Percentiles rank a stretch among this genome's conserved stretches.
phyloP scores from a whole-genome alignment of 306 rosid genomes.

The Casuarina cunninghamiana region DNA sequence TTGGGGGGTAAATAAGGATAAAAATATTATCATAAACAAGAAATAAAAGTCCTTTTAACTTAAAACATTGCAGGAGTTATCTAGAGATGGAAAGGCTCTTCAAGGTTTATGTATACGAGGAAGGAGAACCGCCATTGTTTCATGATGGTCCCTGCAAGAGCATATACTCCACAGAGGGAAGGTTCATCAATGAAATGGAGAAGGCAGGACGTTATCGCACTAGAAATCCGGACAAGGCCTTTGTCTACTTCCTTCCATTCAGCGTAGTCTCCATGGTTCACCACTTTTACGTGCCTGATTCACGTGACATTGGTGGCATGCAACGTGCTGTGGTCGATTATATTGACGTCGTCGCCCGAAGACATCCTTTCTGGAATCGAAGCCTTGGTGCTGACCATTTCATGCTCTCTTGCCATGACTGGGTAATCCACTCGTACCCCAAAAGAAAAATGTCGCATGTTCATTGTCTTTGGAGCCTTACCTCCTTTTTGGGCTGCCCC shows the following conservation, averaged over 20 bases:
- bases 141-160: conserved; percentile 47
- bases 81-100: conserved; percentile 60
- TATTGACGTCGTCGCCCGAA: conserved; percentile 33
- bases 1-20: no score
- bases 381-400: conserved; percentile 56
- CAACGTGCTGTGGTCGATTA: conserved; percentile 39
- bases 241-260: conserved; percentile 50
- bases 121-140: conserved; percentile 58
- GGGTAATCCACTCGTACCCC: conserved; percentile 26
- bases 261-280: conserved; percentile 50
- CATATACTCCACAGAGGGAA: conserved; percentile 57
- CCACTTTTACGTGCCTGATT: conserved; percentile 26
- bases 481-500: no score
- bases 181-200: conserved; percentile 56
- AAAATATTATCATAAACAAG: no score
- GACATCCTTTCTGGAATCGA: conserved; percentile 57
- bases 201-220: conserved; percentile 43
- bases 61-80: conserved; percentile 44
- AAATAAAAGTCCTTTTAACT: no score
- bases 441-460: no score
- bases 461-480: no score
- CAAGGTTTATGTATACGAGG: conserved; percentile 61
- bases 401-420: conserved; percentile 70
- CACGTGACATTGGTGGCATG: conserved; percentile 11
- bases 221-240: conserved; percentile 49